Percentiles rank a stretch among this genome's conserved stretches.
phyloP scores from a whole-genome alignment of 2,329 filamentous ascomycete genomes.

The Coleophoma cylindrospora region DNA sequence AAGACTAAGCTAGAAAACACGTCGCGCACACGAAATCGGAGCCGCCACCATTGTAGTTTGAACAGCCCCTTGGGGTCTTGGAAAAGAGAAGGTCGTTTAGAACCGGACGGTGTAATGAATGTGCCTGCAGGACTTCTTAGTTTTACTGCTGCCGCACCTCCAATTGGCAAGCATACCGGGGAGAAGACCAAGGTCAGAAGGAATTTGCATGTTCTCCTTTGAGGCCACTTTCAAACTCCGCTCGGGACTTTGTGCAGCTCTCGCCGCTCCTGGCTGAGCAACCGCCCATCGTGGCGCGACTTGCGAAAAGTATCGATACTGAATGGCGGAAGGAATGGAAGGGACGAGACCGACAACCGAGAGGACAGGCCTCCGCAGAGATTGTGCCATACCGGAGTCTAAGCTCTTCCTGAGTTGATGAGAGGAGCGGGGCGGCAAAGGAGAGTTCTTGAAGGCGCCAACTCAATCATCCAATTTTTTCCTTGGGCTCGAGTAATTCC shows the following conservation, averaged over 20 bases:
- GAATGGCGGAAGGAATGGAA: neutral
- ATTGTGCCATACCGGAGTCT: slow-evolving; percentile 13
- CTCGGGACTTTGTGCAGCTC: slow-evolving; percentile 4
- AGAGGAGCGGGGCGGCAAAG: too few species aligned
- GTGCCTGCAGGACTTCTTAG: slow-evolving; percentile 23
- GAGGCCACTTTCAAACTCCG: slow-evolving; percentile 10
- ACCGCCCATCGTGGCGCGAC: slow-evolving; percentile 4
- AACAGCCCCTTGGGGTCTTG: slow-evolving; percentile 14
- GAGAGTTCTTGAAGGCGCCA: neutral
- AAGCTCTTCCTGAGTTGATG: too few species aligned
- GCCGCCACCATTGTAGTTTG: slow-evolving; percentile 20
- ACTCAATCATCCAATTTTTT: neutral
- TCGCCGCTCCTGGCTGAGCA: neutral
- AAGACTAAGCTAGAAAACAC: slow-evolving; percentile 12
- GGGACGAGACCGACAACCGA: slow-evolving; percentile 4
- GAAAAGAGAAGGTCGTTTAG: slow-evolving; percentile 24
- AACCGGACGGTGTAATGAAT: slow-evolving; percentile 28
- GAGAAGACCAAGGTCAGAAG: slow-evolving; percentile 20
- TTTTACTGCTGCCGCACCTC: slow-evolving; percentile 10
- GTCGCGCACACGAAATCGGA: slow-evolving; percentile 18
- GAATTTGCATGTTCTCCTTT: slow-evolving; percentile 10
- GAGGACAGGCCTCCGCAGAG: slow-evolving; percentile 18
- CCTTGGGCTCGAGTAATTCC: neutral
- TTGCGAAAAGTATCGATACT: slow-evolving; percentile 18
- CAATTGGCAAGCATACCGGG: slow-evolving; percentile 11